Percentiles rank a stretch among this genome's conserved stretches.
Conservation (phyloP, 352 stramenopile species). For the Phytophthora rubi region DNA sequence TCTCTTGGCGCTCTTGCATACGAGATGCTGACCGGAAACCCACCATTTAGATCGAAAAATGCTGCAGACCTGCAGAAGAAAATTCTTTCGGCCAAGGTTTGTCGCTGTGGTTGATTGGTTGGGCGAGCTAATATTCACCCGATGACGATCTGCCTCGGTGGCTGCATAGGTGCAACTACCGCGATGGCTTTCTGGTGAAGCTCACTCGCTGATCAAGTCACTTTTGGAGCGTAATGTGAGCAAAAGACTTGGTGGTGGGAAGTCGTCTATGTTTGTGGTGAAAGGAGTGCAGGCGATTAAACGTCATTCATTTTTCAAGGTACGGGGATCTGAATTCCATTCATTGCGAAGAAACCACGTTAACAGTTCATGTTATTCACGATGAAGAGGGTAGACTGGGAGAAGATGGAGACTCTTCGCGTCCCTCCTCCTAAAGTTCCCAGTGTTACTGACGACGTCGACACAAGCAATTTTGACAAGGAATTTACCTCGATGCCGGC, state of each 20-base stretch:
- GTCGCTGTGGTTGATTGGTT: not conserved
- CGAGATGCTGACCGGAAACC: constrained; percentile 83
- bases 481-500: constrained; percentile 88
- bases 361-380: constrained; percentile 2
- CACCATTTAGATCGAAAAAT: constrained; percentile 81
- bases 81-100: constrained; percentile 77
- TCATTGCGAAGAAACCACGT: not conserved
- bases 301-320: constrained; percentile 94
- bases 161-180: constrained; percentile 67
- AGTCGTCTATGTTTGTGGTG: constrained; percentile 98
- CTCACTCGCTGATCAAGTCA: constrained; percentile 95
- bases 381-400: constrained; percentile 91
- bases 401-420: constrained; percentile 90
- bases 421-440: constrained; percentile 91
- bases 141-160: not conserved
- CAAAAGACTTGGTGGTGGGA: constrained; percentile 93
- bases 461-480: constrained; percentile 95
- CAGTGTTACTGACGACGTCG: constrained; percentile 85
- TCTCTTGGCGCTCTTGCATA: constrained; percentile 80
- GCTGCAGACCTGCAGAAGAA: constrained; percentile 73
- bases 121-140: not conserved
- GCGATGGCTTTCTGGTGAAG: constrained; percentile 82
- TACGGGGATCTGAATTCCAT: constrained; percentile 18
- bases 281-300: constrained; percentile 96
- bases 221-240: constrained; percentile 96